Percentiles rank a stretch among this genome's conserved stretches.
Conservation (phyloP, 805 yeast species). For the Candida tammaniensis region DNA sequence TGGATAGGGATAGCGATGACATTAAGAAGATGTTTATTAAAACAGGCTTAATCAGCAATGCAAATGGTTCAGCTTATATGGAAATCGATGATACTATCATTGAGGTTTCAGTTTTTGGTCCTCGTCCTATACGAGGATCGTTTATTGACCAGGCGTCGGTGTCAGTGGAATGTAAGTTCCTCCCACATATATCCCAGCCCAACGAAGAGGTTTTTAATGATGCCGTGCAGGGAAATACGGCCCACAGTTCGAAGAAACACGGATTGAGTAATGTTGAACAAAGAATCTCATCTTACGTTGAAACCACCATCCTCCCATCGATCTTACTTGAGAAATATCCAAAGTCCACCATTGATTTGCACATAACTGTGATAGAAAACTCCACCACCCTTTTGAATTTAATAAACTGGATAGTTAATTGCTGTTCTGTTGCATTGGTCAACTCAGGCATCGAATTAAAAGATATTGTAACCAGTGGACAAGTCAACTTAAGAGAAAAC, state of each 20-base stretch:
- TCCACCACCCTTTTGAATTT: constrained; percentile 30
- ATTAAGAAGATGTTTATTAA: constrained; percentile 51
- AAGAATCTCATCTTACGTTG: constrained; percentile 49
- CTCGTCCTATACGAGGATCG: constrained; percentile 77
- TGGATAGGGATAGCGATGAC: constrained; percentile 15
- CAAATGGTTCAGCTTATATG: constrained; percentile 79
- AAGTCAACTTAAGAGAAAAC: constrained; percentile 19
- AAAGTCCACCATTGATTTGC: constrained; percentile 81
- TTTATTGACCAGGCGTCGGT: constrained; percentile 65
- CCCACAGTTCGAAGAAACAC: constrained; percentile 15
- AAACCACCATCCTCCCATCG: constrained; percentile 50
- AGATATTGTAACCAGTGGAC: constrained; percentile 73
- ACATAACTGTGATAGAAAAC: constrained; percentile 55
- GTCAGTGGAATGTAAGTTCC: constrained; percentile 56
- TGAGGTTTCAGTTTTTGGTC: constrained; percentile 79
- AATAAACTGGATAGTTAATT: constrained; percentile 54
- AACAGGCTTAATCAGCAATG: constrained; percentile 64
- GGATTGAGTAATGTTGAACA: constrained; percentile 41
- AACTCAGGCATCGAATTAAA: constrained; percentile 81
- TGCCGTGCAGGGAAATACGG: constrained; percentile 6
- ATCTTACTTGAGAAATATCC: constrained; percentile 74
- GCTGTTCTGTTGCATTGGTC: constrained; percentile 69
- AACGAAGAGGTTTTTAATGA: constrained; percentile 27
- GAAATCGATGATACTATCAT: constrained; percentile 64
- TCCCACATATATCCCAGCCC: constrained; percentile 47